phyloP scores from a whole-genome alignment of 2,329 filamentous ascomycete genomes.

The Apiospora rasikravindrae region DNA sequence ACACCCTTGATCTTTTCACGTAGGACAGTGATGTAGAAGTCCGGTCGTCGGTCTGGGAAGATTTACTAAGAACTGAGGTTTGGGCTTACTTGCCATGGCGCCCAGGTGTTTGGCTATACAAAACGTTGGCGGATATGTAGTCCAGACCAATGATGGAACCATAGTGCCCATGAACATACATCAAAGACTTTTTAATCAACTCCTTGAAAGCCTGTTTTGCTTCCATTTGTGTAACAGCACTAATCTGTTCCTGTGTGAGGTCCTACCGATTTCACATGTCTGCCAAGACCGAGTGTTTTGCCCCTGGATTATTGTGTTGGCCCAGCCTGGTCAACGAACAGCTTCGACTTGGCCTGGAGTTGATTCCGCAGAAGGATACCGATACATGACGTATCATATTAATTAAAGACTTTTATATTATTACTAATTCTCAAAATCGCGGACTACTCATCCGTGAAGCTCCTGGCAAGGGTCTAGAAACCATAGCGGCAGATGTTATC shows the following conservation, averaged over 20 bases:
- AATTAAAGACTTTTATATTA: no score
- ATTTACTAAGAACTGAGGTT: slow-evolving; percentile 1
- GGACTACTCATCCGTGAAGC: no score
- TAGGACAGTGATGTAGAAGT: neutral
- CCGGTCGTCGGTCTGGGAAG: neutral
- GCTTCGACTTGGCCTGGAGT: neutral
- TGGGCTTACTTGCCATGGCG: neutral
- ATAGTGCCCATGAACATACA: neutral
- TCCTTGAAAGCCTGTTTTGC: neutral
- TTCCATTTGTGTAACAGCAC: neutral
- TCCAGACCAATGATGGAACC: neutral
- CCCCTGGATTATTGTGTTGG: neutral
- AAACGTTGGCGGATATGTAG: neutral
- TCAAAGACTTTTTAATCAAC: neutral
- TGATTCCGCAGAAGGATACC: no score
- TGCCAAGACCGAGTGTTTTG: neutral
- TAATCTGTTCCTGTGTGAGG: neutral
- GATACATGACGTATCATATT: no score
- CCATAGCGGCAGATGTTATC: no score
- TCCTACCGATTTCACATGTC: neutral
- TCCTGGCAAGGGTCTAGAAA: no score
- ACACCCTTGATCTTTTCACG: neutral
- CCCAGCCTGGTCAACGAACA: neutral
- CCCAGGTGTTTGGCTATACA: neutral
- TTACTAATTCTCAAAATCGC: no score